Conservation (phyloP, 805 yeast species). For the Myxozyma geophila region DNA sequence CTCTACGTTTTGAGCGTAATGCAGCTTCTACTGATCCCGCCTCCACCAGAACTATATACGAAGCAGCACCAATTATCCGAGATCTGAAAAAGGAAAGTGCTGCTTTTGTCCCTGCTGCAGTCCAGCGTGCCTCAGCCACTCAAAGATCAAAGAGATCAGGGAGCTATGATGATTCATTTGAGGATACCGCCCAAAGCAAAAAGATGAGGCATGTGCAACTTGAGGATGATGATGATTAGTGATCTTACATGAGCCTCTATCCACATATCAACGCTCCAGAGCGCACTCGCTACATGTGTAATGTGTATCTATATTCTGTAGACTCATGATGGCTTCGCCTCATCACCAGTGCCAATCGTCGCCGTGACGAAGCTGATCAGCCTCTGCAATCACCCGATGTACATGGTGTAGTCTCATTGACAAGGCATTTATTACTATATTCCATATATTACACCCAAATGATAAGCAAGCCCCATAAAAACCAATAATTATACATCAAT, state of each 20-base stretch:
- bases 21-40: background rate
- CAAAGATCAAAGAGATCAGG: background rate
- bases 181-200: background rate
- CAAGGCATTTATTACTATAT: no score
- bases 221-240: constrained; percentile 1
- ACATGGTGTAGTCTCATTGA: no score
- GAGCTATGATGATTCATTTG: background rate
- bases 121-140: constrained; percentile 13
- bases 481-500: background rate
- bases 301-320: background rate
- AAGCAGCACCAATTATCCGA: constrained; percentile 40
- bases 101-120: constrained; percentile 36
- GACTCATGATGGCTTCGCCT: background rate
- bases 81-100: constrained; percentile 37
- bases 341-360: no score
- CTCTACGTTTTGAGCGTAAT: constrained; percentile 19
- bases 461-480: background rate
- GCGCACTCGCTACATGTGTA: background rate
- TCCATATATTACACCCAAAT: no score
- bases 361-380: no score
- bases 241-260: background rate
- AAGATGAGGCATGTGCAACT: constrained; percentile 7
- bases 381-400: no score
- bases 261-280: background rate
- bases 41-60: constrained; percentile 32